A percentile compares a stretch with the other conserved stretches of the same genome.
phyloP scores from a whole-genome alignment of 1,284 basidiomycete genomes.

The Irpex sp. region DNA sequence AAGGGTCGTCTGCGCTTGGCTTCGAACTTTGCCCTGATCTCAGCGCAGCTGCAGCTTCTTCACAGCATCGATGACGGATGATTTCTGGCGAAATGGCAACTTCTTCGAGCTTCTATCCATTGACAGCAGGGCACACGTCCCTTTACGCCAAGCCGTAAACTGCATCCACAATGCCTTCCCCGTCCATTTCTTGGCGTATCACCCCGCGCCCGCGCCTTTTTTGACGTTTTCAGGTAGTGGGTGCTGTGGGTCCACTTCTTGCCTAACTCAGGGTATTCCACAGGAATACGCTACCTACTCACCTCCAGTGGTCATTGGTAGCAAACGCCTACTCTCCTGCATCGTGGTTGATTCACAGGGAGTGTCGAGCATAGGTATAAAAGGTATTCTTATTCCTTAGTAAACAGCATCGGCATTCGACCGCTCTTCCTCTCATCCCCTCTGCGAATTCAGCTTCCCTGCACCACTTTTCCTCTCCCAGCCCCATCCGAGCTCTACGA shows the following conservation, averaged over 20 bases:
- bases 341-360: background rate
- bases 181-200: background rate
- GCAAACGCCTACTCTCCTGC: background rate
- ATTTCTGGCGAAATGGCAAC: background rate
- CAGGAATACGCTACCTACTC: background rate
- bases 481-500: background rate
- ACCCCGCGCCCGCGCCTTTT: background rate
- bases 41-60: background rate
- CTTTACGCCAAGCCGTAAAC: background rate
- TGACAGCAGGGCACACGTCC: background rate
- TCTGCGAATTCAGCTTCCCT: background rate
- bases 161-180: background rate
- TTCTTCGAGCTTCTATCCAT: background rate
- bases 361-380: conserved; percentile 1
- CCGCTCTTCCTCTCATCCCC: background rate
- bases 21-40: background rate
- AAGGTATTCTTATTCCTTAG: background rate
- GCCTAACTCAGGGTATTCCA: background rate
- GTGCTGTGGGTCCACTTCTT: background rate
- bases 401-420: background rate
- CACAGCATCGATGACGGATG: background rate
- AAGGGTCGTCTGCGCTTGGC: background rate
- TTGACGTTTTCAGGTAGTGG: background rate
- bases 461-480: background rate
- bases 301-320: background rate